A percentile compares a stretch with the other conserved stretches of the same genome.
These are phyloP conservation scores for Lepidopterella palustris DNA, from an alignment of 495 filamentous ascomycete species.

Conservation along the genomic window DNA sequence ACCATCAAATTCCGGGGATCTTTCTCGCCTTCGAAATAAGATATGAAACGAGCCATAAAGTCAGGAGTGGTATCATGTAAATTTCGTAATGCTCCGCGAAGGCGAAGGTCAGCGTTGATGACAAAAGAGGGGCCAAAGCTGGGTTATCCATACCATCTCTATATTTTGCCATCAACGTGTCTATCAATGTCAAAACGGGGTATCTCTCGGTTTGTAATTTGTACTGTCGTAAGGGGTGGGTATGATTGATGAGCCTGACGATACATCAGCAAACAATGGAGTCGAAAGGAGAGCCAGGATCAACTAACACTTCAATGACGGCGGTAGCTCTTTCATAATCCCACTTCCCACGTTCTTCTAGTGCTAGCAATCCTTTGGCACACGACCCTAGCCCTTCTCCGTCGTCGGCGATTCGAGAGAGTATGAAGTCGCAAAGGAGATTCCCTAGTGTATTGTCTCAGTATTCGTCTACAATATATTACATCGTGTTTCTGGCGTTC, in stretches of 20 bases:
- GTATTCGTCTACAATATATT: background rate
- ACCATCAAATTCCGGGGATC: constrained; percentile 74
- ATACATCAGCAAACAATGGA: constrained; percentile 2
- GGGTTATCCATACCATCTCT: constrained; percentile 45
- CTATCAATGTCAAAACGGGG: constrained; percentile 57
- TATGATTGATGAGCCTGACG: constrained; percentile 31
- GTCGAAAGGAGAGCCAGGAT: background rate
- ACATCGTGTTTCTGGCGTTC: background rate
- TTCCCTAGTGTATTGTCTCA: constrained; percentile 26
- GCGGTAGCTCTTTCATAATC: constrained; percentile 31
- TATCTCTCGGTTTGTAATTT: constrained; percentile 59
- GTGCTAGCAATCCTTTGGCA: constrained; percentile 31
- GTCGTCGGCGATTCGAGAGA: constrained; percentile 37
- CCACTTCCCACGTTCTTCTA: constrained; percentile 39
- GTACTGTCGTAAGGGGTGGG: constrained; percentile 37
- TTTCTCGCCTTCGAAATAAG: constrained; percentile 68
- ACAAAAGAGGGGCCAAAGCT: too few relatives aligned
- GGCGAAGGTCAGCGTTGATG: constrained; percentile 3
- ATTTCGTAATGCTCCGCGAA: constrained; percentile 26
- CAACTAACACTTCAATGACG: constrained; percentile 30
- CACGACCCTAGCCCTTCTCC: constrained; percentile 34
- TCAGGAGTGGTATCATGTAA: constrained; percentile 34
- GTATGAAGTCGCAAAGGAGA: constrained; percentile 38
- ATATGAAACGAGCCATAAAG: constrained; percentile 57
- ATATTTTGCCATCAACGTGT: constrained; percentile 59